Evolutionary conservation across 768 basidiomycete species (phyloP), one percentile per base, ranked within the genome.

Genomic region (Clitopilus hobsonii): DNA sequence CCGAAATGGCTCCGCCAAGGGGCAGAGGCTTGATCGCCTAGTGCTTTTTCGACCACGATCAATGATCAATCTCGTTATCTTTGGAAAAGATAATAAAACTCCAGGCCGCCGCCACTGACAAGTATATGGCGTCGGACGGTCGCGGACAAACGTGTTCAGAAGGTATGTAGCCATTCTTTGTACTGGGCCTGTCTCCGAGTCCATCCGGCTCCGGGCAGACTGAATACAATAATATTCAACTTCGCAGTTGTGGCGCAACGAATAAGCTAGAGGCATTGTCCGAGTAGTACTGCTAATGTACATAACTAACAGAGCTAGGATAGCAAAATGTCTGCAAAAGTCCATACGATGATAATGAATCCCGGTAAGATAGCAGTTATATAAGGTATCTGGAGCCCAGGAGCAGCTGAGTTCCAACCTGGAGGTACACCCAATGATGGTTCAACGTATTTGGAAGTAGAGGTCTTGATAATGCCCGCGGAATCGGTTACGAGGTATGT

Each of bases 391-490:
- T 52, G 52, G 8, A 63, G 38, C 20, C 51, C 22, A 41, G n/a
- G n/a, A n/a, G 48, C 38, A 18, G 60, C 68, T 10, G 67, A 63
- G 58, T 60, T 81, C 79, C 76, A 82, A 22, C 86, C 83, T 16
- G 87, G 84, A 11, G 88, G 87, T 27, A 78, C 61, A 7, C 90
- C 89, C 10, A 92, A 77, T 6, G 76, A 74, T 1, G 81, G 71
- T 54, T 71, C 58, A 3, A 71, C 63, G 6, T 77, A 62, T 13
- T 78, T 77, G 28, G 80, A 83, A 8, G 80, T 78, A 0, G 80
- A 75, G 7, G 86, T 90, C 2, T 74, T 66, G 1, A 84, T 60
- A 8, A 69, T 60, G 1, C 89, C 88, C 56, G 70, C 69, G 10
- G 78, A 62, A 56, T 87, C 72, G 2, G 89, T 90, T 29, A 80